Conservation (phyloP, 805 yeast species). For the Cyberlindnera suaveolens region DNA sequence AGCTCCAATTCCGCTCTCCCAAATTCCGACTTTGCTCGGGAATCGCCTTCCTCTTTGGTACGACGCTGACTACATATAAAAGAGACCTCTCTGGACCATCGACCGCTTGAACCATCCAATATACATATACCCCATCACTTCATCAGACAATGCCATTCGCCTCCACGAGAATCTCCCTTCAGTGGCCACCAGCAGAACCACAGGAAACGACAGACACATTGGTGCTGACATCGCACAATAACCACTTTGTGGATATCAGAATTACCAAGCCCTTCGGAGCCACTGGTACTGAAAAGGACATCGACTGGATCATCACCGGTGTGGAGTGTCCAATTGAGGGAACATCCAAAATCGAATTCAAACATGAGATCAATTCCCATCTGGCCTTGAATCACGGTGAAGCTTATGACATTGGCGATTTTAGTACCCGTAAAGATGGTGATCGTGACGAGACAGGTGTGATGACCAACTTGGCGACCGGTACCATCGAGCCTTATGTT, state of each 20-base stretch:
- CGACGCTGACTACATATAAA: background rate
- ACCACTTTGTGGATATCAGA: slow-evolving; percentile 43
- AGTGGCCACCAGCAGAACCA: slow-evolving; percentile 41
- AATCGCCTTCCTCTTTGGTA: background rate
- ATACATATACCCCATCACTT: background rate
- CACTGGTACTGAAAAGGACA: slow-evolving; percentile 12
- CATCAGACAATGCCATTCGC: slow-evolving; percentile 13
- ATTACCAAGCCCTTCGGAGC: slow-evolving; percentile 15
- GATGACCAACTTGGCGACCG: slow-evolving; percentile 42
- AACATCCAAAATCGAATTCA: slow-evolving; percentile 16
- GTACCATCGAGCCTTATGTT: slow-evolving; percentile 35
- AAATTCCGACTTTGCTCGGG: background rate
- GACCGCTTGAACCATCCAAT: background rate
- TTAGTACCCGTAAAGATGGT: slow-evolving; percentile 31
- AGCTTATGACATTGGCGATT: slow-evolving; percentile 32
- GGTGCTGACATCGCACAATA: slow-evolving; percentile 39
- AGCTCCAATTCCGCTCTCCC: no score
- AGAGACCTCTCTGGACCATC: background rate
- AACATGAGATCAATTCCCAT: slow-evolving; percentile 21
- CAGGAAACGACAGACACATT: slow-evolving; percentile 42
- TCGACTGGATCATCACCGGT: slow-evolving; percentile 29
- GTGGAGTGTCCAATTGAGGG: slow-evolving; percentile 22
- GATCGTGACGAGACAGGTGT: slow-evolving; percentile 45
- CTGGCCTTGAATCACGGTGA: slow-evolving; percentile 17
- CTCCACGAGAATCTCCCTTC: slow-evolving; percentile 44